A percentile compares a stretch with the other conserved stretches of the same genome.
Conservation (phyloP, 805 yeast species). For the Candida yuanshanica region DNA sequence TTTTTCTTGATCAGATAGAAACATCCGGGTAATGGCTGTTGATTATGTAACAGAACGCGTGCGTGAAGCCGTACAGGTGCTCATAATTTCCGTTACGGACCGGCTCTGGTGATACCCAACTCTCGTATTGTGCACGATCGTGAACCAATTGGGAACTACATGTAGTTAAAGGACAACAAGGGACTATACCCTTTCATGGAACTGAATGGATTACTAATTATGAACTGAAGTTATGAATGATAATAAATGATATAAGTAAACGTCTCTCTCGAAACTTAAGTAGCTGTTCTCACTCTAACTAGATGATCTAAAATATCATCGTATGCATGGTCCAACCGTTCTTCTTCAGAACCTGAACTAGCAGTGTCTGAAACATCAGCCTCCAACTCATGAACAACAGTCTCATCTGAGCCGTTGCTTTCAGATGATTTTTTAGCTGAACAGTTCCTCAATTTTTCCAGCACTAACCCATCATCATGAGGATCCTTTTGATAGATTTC, state of each 20-base stretch:
- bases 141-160: too few relatives aligned
- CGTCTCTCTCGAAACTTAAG: background rate
- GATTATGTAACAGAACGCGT: too few relatives aligned
- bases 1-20: background rate
- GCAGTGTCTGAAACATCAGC: slow-evolving; percentile 1
- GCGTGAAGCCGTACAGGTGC: too few relatives aligned
- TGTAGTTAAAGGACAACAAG: too few relatives aligned
- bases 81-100: too few relatives aligned
- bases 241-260: background rate
- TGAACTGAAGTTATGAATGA: too few relatives aligned
- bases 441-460: slow-evolving; percentile 19
- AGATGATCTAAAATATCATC: slow-evolving; percentile 10
- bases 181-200: too few relatives aligned
- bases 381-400: slow-evolving; percentile 2
- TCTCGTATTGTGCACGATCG: too few relatives aligned
- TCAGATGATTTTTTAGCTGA: slow-evolving; percentile 3
- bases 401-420: background rate
- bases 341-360: background rate
- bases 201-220: too few relatives aligned
- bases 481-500: slow-evolving; percentile 23
- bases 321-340: slow-evolving; percentile 7
- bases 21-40: background rate
- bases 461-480: slow-evolving; percentile 5
- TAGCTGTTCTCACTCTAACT: slow-evolving; percentile 7
- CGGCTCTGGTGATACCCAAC: too few relatives aligned